Base-by-base conservation (phyloP, 108 stramenopile genomes). In the Skeletonema marinoi region DNA sequence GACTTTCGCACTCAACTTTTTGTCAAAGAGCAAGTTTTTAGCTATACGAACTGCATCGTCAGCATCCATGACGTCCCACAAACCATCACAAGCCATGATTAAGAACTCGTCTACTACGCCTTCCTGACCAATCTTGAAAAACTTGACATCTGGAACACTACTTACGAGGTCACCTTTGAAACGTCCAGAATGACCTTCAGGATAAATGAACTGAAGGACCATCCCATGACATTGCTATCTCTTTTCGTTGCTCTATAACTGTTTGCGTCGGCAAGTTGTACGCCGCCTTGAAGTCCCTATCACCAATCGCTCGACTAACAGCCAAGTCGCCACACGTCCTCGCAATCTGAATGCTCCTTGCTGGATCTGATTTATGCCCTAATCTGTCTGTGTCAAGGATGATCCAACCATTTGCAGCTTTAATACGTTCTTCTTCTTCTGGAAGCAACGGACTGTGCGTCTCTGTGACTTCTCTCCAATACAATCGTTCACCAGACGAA, bases 1-100 rank as follows among this genome's bases (percentile, higher is more conserved):
- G 56, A 85, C 74, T 67, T 92, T 87, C 7, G 93, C 90, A 42
- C 86, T 78, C 44, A 81, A 85, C 60, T 85, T 82, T 62, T 88
- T 85, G 14, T 80, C 87, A 63, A 89, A 90, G 38, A 94, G 73
- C 21, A 94, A 79, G 68, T 89, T 87, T 32, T 86, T 88, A 35
- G 89, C 87, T 10, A 94, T 86, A 73, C 91, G 78, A 32, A 89
- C 79, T 39, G 87, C 77, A 76, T 84, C 83, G 62, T 84, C 83
- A 36, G 81, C 68, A 68, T 91, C 90, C 77, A 94, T 90, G 3
- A 94, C 93, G 80, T 94, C 93, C 92, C 92, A 93, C 51, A 94
- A 66, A 14, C 93, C 93, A 85, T 94, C 93, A 67, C 90, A 94
- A 10, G 90, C 91, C 42, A 94, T 75, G 41, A 94, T 70, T 14